Base-by-base conservation (phyloP, 2,329 filamentous ascomycete genomes). In the Phyllosticta citribraziliensis region DNA sequence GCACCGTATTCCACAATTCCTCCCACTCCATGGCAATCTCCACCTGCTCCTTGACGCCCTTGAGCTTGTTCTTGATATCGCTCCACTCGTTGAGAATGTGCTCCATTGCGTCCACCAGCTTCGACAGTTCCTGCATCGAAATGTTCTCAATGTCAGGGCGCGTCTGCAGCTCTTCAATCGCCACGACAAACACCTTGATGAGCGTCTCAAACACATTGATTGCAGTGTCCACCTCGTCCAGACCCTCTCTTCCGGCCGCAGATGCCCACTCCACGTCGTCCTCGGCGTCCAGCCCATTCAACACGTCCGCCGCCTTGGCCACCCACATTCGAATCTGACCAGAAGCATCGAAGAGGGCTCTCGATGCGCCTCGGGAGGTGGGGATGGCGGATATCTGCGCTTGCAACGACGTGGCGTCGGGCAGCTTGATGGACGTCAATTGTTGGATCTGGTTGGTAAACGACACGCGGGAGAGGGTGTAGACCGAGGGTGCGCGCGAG, bases 11-110 rank as follows among this genome's bases (percentile, higher is more conserved):
- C 93, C 94, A 97, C 40, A 99, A 80, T 75, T 97, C 92, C 73
- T 97, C 92, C 93, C 93, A 99, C 71, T 99, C 94, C 91, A 97
- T 96, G 55, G 94, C 94, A 62, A 96, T 86, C 74, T 97, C 94
- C 19, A 99, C 93, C 70, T 97, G 93, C 55, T 84, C 84, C 72
- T 96, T 96, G 61, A 96, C 88, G 25, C 77, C 86, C 65, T 88
- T 88, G 57, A 99, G 78, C 1, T 88, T 87, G 52, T 79, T 80
- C 68, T 91, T 88, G 68, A 97, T 93, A 66, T 86, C 85, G 53
- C 85, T 81, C 94, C 94, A 99, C 68, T 92, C 89, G 40, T 81
- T 80, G 64, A 96, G 79, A 63, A 96, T 94, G 20, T 81, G 80
- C 68, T 97, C 93, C 88, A 97, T 96, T 75, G 96, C 91, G 11